A percentile compares a stretch with the other conserved stretches of the same genome.
phyloP scores from a whole-genome alignment of 2,329 filamentous ascomycete genomes.

The Fusarium papillatum region DNA sequence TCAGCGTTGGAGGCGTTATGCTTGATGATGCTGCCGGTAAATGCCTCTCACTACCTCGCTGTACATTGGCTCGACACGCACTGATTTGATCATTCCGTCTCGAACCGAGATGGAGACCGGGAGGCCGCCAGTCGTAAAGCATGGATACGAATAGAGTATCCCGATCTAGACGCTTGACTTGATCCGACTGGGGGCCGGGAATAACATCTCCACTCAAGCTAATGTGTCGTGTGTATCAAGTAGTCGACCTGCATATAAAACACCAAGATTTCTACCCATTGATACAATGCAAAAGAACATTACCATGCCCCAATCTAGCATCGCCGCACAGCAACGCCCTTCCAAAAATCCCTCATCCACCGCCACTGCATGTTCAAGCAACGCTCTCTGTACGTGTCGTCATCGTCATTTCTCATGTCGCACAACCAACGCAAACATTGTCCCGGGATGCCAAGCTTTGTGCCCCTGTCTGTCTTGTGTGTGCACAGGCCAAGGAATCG shows the following conservation, averaged over 20 bases:
- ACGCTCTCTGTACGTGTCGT: background rate
- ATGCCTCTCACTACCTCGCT: background rate
- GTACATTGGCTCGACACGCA: background rate
- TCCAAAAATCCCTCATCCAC: constrained; percentile 23
- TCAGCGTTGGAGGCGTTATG: background rate
- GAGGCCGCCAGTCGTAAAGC: background rate
- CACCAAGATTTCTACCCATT: constrained; percentile 10
- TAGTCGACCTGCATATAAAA: constrained; percentile 12
- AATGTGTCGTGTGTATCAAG: constrained; percentile 11
- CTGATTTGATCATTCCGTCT: background rate
- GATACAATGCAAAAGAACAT: constrained; percentile 32
- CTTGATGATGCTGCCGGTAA: background rate
- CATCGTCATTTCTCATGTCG: background rate
- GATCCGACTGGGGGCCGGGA: background rate
- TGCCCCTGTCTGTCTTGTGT: background rate
- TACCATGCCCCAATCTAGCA: constrained; percentile 18
- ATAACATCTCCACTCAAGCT: constrained; percentile 15
- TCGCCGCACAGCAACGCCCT: background rate
- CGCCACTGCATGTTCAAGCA: background rate
- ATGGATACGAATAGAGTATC: background rate
- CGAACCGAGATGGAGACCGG: background rate
- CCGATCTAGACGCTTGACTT: background rate
- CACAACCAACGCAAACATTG: background rate
- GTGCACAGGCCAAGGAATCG: background rate
- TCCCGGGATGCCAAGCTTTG: background rate